Base-by-base conservation (phyloP, 108 stramenopile genomes). In the Nitzschia inconspicua region DNA sequence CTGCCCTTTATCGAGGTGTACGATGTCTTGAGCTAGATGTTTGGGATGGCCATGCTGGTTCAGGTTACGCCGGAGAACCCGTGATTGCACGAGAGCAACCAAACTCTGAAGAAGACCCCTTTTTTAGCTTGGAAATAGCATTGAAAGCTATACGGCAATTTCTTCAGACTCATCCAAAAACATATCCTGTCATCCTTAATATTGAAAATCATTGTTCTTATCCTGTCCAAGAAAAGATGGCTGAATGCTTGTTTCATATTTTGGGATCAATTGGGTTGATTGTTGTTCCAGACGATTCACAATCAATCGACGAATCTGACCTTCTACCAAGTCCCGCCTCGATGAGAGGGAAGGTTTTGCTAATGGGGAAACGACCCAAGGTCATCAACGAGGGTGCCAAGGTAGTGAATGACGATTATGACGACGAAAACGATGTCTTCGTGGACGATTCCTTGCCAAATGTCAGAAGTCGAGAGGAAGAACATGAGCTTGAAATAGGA, bases 131-230 rank as follows among this genome's bases (percentile, higher is more conserved):
- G 44, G 19, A 57, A 3, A 60, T 73, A 59, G 84, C 82, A 9
- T 46, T 88, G 49, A 60, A 66, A 19, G 47, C 74, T 29, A 49
- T 89, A 14, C 59, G 66, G 20, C 60, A 64, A 31, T 65, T 83
- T 85, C 39, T 65, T 73, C 9, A 67, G 67, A 47, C 72, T 0
- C 62, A 83, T 22, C 83, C 83, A 16, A 44, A 80, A 19, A 72
- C 84, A 20, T 94, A 63, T 44, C 96, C 98, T 11, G 80, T 98
- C 37, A 93, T 98, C 50, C 51, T 98, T 27, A 75, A 87, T 8
- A 78, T 98, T 39, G 96, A 98, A 76, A 96, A 95, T 66, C 96
- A 97, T 78, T 98, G 98, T 66, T 76, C 76, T 10, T 54, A 80
- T 32, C 41, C 56, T 24, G 78, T 72, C 60, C 96, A 97, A 78